Conservation (phyloP, 1,284 basidiomycete species). For the Trametes polyzona region DNA sequence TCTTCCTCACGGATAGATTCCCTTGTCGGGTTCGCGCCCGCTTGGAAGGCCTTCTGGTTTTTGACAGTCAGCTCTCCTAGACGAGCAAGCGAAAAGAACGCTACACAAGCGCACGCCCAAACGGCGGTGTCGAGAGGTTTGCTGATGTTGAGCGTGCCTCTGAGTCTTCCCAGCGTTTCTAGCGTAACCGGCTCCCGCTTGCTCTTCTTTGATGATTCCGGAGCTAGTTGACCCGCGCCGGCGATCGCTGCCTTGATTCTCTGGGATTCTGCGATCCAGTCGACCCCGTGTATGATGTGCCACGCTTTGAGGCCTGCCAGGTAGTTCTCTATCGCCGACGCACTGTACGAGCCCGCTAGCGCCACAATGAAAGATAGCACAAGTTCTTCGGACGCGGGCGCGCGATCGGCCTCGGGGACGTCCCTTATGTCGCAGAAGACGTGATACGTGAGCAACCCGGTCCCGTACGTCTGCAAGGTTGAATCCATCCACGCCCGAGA, state of each 20-base stretch:
- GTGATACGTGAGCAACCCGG: slow-evolving; percentile 36
- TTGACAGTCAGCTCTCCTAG: slow-evolving; percentile 42
- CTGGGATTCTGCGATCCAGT: slow-evolving; percentile 22
- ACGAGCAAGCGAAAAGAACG: slow-evolving; percentile 37
- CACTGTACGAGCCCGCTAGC: slow-evolving; percentile 23
- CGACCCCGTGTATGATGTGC: slow-evolving; percentile 30
- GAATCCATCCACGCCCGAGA: slow-evolving; percentile 17
- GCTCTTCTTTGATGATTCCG: neutral
- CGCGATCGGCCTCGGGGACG: slow-evolving; percentile 25
- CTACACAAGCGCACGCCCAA: slow-evolving; percentile 37
- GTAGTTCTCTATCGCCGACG: slow-evolving; percentile 26
- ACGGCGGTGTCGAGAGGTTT: slow-evolving; percentile 38
- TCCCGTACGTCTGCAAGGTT: slow-evolving; percentile 33
- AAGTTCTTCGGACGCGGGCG: slow-evolving; percentile 20
- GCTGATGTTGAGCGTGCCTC: neutral
- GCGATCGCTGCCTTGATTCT: slow-evolving; percentile 10
- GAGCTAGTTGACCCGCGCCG: slow-evolving; percentile 8
- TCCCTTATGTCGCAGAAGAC: slow-evolving; percentile 33
- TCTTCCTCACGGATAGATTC: neutral
- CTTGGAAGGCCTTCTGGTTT: slow-evolving; percentile 31
- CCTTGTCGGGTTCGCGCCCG: neutral
- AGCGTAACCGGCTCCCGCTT: slow-evolving; percentile 22
- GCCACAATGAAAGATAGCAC: slow-evolving; percentile 21
- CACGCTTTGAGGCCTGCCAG: slow-evolving; percentile 28
- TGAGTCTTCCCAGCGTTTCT: slow-evolving; percentile 8